These are phyloP conservation scores for Calendula officinalis DNA, from an alignment of 129 eudicot genomes.

Conservation along the genomic window DNA sequence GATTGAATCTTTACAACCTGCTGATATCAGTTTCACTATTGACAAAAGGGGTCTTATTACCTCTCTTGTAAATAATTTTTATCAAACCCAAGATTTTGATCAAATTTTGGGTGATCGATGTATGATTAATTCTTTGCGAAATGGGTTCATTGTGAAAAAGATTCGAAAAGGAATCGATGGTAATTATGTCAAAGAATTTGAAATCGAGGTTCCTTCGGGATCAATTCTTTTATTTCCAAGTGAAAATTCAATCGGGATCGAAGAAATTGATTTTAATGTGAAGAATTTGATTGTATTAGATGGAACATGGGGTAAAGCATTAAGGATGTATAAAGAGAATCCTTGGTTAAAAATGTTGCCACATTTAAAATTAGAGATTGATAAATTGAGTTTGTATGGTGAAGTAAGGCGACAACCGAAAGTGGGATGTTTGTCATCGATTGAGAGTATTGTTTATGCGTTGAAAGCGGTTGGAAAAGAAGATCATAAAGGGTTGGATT, in stretches of 20 bases:
- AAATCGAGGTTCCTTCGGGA: constrained; percentile 52
- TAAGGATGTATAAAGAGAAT: constrained; percentile 78
- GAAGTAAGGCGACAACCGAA: constrained; percentile 85
- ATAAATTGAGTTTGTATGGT: constrained; percentile 63
- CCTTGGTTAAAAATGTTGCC: constrained; percentile 85
- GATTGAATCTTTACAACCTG: constrained; percentile 11
- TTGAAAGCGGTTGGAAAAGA: constrained; percentile 73
- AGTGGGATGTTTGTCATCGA: constrained; percentile 83
- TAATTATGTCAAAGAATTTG: constrained; percentile 44
- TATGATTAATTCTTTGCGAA: constrained; percentile 22
- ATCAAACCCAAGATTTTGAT: constrained; percentile 33
- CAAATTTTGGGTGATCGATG: constrained; percentile 31
- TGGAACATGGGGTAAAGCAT: constrained; percentile 95
- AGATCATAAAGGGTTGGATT: constrained; percentile 51
- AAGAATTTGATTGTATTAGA: constrained; percentile 89
- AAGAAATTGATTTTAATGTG: constrained; percentile 51
- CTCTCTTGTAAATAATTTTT: constrained; percentile 21
- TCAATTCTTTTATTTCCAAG: constrained; percentile 82
- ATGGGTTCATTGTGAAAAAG: constrained; percentile 73
- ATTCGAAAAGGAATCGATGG: constrained; percentile 30
- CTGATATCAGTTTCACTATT: constrained; percentile 43
- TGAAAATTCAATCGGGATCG: constrained; percentile 52
- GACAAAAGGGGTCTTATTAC: constrained; percentile 49
- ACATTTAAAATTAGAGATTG: constrained; percentile 65
- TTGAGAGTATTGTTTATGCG: constrained; percentile 88